A percentile compares a stretch with the other conserved stretches of the same genome.
phyloP scores from a whole-genome alignment of 2,329 filamentous ascomycete species.

The Colletotrichum sp. region DNA sequence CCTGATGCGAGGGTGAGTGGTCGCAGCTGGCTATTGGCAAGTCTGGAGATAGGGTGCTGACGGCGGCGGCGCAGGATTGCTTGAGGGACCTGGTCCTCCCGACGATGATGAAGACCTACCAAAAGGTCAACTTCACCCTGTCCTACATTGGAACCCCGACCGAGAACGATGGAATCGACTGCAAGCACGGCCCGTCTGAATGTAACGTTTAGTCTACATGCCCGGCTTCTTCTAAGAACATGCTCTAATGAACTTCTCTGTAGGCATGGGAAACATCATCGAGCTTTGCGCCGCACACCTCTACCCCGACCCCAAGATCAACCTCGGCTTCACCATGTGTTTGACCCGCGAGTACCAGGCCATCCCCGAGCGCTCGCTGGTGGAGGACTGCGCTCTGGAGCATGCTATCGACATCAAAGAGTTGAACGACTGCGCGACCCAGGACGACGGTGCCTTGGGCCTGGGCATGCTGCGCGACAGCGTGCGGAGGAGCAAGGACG shows the following conservation, averaged over 20 bases:
- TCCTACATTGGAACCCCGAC: constrained; percentile 87
- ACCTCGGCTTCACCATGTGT: constrained; percentile 93
- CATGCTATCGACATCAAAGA: constrained; percentile 84
- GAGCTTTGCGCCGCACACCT: constrained; percentile 87
- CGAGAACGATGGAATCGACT: constrained; percentile 81
- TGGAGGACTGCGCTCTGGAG: constrained; percentile 88
- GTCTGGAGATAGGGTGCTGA: background rate
- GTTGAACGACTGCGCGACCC: constrained; percentile 82
- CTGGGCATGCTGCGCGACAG: constrained; percentile 71
- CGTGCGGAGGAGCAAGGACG: constrained; percentile 65
- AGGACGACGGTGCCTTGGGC: constrained; percentile 75
- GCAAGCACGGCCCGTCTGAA: constrained; percentile 88
- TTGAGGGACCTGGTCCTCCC: constrained; percentile 82
- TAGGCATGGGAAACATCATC: constrained; percentile 86
- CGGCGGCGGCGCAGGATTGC: constrained; percentile 62
- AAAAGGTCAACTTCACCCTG: constrained; percentile 89
- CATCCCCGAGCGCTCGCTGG: constrained; percentile 79
- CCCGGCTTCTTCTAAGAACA: background rate
- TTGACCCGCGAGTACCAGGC: constrained; percentile 75
- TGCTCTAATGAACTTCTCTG: background rate
- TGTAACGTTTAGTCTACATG: constrained; percentile 46
- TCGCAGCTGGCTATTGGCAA: background rate
- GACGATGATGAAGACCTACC: constrained; percentile 79
- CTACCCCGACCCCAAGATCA: constrained; percentile 85
- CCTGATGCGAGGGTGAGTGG: constrained; percentile 75